phyloP scores from a whole-genome alignment of 306 rosid species.

The Dalbergia oliveri region DNA sequence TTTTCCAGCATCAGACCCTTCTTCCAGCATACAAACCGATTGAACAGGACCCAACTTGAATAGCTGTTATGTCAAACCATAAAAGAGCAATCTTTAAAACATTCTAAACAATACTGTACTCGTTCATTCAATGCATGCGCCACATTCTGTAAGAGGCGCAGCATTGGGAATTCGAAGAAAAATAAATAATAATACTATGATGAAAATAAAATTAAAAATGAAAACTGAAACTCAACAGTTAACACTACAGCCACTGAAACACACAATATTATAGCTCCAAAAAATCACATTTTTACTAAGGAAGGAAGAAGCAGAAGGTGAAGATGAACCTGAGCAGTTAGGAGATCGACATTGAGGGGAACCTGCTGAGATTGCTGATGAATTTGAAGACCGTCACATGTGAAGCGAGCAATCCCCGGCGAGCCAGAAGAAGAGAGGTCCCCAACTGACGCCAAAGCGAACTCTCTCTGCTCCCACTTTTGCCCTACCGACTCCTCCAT shows the following conservation, averaged over 20 bases:
- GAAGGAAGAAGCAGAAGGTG: not conserved
- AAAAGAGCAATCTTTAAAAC: conserved; percentile 34
- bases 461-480: conserved; percentile 58
- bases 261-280: too few relatives aligned
- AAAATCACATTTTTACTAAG: not conserved
- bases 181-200: not conserved
- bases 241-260: conserved; percentile 10
- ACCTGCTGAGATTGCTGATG: conserved; percentile 53
- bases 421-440: conserved; percentile 66
- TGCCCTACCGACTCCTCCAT: conserved; percentile 70
- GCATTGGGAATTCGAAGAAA: not conserved
- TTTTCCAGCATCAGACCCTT: conserved; percentile 49
- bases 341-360: conserved; percentile 64
- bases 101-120: not conserved
- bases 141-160: not conserved
- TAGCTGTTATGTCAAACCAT: conserved; percentile 57
- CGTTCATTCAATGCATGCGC: not conserved
- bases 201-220: not conserved
- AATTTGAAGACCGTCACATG: conserved; percentile 58
- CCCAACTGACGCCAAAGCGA: conserved; percentile 69
- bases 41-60: conserved; percentile 70
- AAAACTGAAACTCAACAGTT: not conserved
- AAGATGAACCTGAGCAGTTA: conserved; percentile 63
- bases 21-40: conserved; percentile 74
- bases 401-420: conserved; percentile 77